phyloP scores from a whole-genome alignment of 768 basidiomycete genomes.

The Sarcomyxa edulis region DNA sequence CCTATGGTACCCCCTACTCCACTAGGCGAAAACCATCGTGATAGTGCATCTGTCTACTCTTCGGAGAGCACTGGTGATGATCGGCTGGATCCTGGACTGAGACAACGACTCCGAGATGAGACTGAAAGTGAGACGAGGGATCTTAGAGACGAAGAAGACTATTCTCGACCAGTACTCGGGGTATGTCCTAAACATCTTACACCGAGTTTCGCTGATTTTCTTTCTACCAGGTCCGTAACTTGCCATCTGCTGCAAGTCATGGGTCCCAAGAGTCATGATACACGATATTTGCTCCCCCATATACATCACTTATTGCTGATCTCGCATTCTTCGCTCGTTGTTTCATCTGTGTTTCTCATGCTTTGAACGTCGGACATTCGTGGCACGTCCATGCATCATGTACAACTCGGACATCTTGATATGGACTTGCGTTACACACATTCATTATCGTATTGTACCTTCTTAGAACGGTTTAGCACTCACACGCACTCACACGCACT shows the following conservation, averaged over 20 bases:
- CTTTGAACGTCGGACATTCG: not conserved
- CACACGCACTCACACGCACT: constrained; percentile 2
- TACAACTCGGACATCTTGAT: not conserved
- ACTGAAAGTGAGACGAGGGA: constrained; percentile 18
- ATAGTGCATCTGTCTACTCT: constrained; percentile 27
- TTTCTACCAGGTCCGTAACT: constrained; percentile 45
- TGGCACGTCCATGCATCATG: too few relatives aligned
- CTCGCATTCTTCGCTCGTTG: too few relatives aligned
- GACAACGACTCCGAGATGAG: constrained; percentile 24
- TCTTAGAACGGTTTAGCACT: not conserved
- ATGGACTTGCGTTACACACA: not conserved
- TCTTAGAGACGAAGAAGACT: constrained; percentile 49
- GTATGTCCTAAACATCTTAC: constrained; percentile 26
- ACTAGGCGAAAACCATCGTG: constrained; percentile 14
- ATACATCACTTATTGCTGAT: too few relatives aligned
- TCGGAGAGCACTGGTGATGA: constrained; percentile 31
- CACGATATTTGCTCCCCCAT: too few relatives aligned
- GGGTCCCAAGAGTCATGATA: constrained; percentile 21
- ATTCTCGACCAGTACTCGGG: constrained; percentile 49
- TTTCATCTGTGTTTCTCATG: not conserved
- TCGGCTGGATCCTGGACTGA: constrained; percentile 39
- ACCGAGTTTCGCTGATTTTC: not conserved
- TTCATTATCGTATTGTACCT: too few relatives aligned
- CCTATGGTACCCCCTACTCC: constrained; percentile 10
- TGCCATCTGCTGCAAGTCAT: constrained; percentile 38